Evolutionary conservation across 768 basidiomycete genomes (phyloP).

Genomic region (Russula sp.): DNA sequence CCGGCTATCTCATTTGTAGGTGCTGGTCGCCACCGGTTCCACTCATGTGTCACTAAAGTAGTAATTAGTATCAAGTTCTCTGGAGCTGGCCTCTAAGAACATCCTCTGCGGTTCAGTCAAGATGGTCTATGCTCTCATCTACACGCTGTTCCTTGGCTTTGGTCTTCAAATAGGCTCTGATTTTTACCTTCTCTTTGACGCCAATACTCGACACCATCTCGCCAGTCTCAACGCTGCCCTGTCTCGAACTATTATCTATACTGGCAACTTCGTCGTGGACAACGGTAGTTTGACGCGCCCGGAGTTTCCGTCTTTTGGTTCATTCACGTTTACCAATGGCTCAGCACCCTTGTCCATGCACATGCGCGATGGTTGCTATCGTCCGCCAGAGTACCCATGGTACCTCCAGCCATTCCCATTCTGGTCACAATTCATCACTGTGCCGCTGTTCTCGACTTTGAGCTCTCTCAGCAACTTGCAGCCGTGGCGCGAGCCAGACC

Average conservation of each 20-base stretch:
- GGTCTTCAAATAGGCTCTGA: constrained; percentile 81
- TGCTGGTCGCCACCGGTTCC: constrained; percentile 17
- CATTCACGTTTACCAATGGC: constrained; percentile 59
- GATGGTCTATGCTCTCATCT: constrained; percentile 86
- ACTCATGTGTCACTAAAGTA: constrained; percentile 6
- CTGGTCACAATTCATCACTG: constrained; percentile 71
- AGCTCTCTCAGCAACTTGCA: constrained; percentile 75
- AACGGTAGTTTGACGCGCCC: constrained; percentile 35
- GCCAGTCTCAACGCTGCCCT: constrained; percentile 46
- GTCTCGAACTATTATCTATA: constrained; percentile 42
- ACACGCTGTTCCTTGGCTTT: constrained; percentile 78
- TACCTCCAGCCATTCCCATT: constrained; percentile 74
- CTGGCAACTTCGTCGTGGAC: constrained; percentile 65
- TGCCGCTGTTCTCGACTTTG: constrained; percentile 64
- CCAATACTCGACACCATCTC: constrained; percentile 43
- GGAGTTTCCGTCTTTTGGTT: constrained; percentile 44
- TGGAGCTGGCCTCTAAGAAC: constrained; percentile 81
- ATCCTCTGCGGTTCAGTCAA: constrained; percentile 79
- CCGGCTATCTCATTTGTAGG: constrained; percentile 79
- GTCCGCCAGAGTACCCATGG: constrained; percentile 60
- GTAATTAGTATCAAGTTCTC: constrained; percentile 61
- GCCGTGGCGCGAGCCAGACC: constrained; percentile 60
- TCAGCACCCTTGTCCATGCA: constrained; percentile 39
- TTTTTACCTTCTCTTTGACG: constrained; percentile 67
- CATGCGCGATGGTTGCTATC: constrained; percentile 62